A percentile compares a stretch with the other conserved stretches of the same genome.
These are phyloP conservation scores for Yamadazyma trypodendri DNA, from an alignment of 1,139 yeast species.

Conservation along the genomic window DNA sequence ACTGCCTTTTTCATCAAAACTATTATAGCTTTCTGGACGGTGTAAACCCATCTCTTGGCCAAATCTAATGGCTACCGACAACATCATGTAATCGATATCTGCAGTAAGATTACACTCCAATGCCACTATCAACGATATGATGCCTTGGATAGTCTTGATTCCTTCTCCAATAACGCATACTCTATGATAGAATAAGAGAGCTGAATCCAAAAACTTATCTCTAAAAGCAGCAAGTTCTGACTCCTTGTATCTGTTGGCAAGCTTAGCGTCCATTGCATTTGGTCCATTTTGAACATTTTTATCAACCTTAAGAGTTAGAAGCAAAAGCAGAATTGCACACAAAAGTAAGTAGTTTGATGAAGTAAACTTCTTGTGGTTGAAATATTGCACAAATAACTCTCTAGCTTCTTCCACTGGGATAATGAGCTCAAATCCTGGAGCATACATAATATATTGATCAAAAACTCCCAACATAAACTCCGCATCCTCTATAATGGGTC, in stretches of 20 bases:
- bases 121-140: slow-evolving; percentile 42
- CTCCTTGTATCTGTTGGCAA: slow-evolving; percentile 7
- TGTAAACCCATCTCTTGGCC: slow-evolving; percentile 70
- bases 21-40: slow-evolving; percentile 48
- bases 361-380: slow-evolving; percentile 10
- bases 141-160: slow-evolving; percentile 47
- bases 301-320: slow-evolving; percentile 7
- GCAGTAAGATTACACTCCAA: slow-evolving; percentile 41
- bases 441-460: slow-evolving; percentile 17
- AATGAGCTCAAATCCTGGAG: slow-evolving; percentile 15
- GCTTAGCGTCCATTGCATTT: slow-evolving; percentile 1
- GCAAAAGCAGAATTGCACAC: slow-evolving; percentile 8
- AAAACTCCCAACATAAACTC: slow-evolving; percentile 24
- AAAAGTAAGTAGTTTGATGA: slow-evolving; percentile 11
- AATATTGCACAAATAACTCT: slow-evolving; percentile 24
- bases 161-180: slow-evolving; percentile 52
- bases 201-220: slow-evolving; percentile 26
- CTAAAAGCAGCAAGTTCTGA: slow-evolving; percentile 18
- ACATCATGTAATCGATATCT: slow-evolving; percentile 43
- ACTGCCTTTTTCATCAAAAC: slow-evolving; percentile 36
- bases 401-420: slow-evolving; percentile 19
- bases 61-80: slow-evolving; percentile 53
- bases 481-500: slow-evolving; percentile 30
- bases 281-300: slow-evolving; percentile 16
- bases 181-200: slow-evolving; percentile 48